These are phyloP conservation scores for Capniomyces stellatus DNA, from an alignment of 371 early-diverging fungal species.

Conservation along the genomic window DNA sequence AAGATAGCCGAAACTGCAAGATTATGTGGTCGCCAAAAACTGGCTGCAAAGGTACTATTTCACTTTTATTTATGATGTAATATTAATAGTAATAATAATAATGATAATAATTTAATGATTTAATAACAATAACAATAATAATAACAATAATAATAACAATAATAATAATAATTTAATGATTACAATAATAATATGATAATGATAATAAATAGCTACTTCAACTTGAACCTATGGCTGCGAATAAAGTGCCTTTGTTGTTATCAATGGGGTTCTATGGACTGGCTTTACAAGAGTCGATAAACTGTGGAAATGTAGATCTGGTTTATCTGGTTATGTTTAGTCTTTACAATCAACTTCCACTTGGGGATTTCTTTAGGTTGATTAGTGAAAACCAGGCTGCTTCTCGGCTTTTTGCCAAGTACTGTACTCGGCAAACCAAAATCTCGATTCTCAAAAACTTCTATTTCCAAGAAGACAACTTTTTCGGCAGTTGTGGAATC, in stretches of 20 bases:
- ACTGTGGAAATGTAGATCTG: constrained; percentile 87
- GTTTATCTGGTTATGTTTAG: constrained; percentile 81
- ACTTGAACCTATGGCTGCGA: constrained; percentile 81
- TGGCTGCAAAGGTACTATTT: constrained; percentile 56
- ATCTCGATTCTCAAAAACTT: constrained; percentile 67
- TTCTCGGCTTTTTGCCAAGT: constrained; percentile 59
- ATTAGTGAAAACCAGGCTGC: constrained; percentile 68
- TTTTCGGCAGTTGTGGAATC: constrained; percentile 5
- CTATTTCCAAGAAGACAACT: constrained; percentile 86
- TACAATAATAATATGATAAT: too few relatives aligned
- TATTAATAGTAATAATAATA: background rate
- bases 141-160: too few relatives aligned
- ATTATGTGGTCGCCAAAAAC: constrained; percentile 60
- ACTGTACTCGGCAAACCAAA: constrained; percentile 49
- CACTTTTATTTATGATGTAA: too few relatives aligned
- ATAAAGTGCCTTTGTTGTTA: constrained; percentile 83
- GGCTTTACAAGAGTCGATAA: constrained; percentile 76
- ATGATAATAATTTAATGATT: background rate
- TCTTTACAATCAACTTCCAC: constrained; percentile 58
- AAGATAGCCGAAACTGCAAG: constrained; percentile 88
- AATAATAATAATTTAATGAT: too few relatives aligned
- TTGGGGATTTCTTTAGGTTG: constrained; percentile 77
- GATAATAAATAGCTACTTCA: constrained; percentile 56
- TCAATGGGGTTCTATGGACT: constrained; percentile 80
- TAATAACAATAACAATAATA: too few relatives aligned